phyloP scores from a whole-genome alignment of 495 filamentous ascomycete species.

The Penicillium silybi region DNA sequence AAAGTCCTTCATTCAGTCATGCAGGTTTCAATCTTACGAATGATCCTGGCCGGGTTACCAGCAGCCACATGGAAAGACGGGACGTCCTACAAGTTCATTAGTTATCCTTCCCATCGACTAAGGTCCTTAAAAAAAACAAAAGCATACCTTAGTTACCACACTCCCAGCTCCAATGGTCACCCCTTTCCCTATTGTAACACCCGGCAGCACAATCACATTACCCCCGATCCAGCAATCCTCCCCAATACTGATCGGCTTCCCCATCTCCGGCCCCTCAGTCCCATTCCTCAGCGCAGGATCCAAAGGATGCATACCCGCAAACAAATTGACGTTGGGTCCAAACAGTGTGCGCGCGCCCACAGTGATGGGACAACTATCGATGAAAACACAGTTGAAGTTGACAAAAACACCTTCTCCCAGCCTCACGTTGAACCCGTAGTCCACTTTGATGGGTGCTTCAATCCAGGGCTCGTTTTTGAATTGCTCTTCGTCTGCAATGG shows the following conservation, averaged over 20 bases:
- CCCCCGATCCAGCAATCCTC: slow-evolving; percentile 92
- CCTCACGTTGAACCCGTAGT: slow-evolving; percentile 73
- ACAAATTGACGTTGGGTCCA: slow-evolving; percentile 72
- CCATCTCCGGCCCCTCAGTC: slow-evolving; percentile 67
- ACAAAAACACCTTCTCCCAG: slow-evolving; percentile 67
- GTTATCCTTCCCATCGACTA: background rate
- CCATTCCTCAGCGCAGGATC: slow-evolving; percentile 73
- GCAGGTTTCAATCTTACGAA: slow-evolving; percentile 50
- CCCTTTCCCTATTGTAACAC: slow-evolving; percentile 77
- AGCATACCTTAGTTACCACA: slow-evolving; percentile 78
- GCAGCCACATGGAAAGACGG: slow-evolving; percentile 59
- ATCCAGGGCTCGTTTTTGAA: slow-evolving; percentile 63
- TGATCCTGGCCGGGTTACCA: slow-evolving; percentile 63
- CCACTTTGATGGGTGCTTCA: slow-evolving; percentile 65
- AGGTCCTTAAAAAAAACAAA: background rate
- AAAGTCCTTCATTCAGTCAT: slow-evolving; percentile 15
- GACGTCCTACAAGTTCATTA: slow-evolving; percentile 46
- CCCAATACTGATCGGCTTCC: slow-evolving; percentile 70
- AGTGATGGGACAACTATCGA: slow-evolving; percentile 74
- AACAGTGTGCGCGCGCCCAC: slow-evolving; percentile 78
- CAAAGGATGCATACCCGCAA: slow-evolving; percentile 68
- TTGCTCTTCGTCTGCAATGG: slow-evolving; percentile 56
- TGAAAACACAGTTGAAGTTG: slow-evolving; percentile 70
- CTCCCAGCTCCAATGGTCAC: slow-evolving; percentile 78
- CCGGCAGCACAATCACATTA: slow-evolving; percentile 67